Conservation (phyloP, 2,329 filamentous ascomycete species). For the Diaporthe citrichinensis region DNA sequence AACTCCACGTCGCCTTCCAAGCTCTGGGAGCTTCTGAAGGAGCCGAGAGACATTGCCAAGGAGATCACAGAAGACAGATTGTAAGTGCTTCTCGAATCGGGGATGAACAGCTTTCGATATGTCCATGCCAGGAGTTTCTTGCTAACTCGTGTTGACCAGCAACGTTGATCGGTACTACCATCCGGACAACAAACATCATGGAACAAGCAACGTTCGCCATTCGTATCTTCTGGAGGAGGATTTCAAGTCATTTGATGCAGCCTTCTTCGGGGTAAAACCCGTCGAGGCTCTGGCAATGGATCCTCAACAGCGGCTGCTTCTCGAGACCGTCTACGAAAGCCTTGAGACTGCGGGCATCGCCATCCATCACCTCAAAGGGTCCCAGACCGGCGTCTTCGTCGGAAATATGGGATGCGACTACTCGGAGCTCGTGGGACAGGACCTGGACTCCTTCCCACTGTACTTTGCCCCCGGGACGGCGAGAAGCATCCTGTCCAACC, state of each 20-base stretch:
- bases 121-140: too few relatives aligned
- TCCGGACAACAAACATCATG: too few relatives aligned
- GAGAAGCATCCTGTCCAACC: constrained; percentile 48
- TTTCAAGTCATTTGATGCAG: constrained; percentile 40
- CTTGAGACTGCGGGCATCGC: constrained; percentile 43
- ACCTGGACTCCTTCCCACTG: constrained; percentile 43
- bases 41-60: too few relatives aligned
- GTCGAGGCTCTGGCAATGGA: constrained; percentile 43
- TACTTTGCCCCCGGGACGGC: constrained; percentile 51
- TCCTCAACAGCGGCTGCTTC: constrained; percentile 29
- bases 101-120: too few relatives aligned
- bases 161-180: too few relatives aligned
- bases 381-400: constrained; percentile 49
- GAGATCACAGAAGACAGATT: background rate
- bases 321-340: constrained; percentile 45
- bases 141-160: too few relatives aligned
- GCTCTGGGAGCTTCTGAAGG: too few relatives aligned
- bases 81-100: too few relatives aligned
- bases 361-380: constrained; percentile 42
- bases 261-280: constrained; percentile 47
- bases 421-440: constrained; percentile 35
- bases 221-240: constrained; percentile 13
- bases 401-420: constrained; percentile 46
- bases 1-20: constrained; percentile 4
- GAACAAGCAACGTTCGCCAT: too few relatives aligned